Evolutionary conservation across 306 rosid species (phyloP), one percentile per base, ranked within the genome.

Genomic region (Pyrus bretschneideri): DNA sequence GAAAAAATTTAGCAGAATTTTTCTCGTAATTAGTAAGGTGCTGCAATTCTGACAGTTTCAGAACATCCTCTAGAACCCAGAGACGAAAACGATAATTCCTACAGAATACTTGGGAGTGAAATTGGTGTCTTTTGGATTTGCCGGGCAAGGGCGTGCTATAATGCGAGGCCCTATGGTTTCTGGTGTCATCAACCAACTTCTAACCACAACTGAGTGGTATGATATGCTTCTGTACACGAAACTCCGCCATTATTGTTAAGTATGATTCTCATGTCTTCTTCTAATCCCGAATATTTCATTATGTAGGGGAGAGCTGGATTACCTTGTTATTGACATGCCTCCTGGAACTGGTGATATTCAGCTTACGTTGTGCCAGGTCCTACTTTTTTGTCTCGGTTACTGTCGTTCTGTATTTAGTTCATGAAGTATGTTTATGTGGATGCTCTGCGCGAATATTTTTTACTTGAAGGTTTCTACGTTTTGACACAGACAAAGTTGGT

Each of bases 121-220:
- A 86, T 82, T 96, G 91, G 87, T 96, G 75, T 96, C 99, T 46
- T 96, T 95, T 79, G 99, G 99, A 82, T 95, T 92, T 84, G 85
- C 99, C 17, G 98, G 99, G 74, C 96, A 96, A 86, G 99, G 98
- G 60, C 98, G 97, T 61, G 99, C 99, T 19, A 82, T 96, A 69
- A 96, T 92, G 99, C 93, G 99, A 55, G 99, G 99, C 61, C 98
- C 99, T 71, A 96, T 89, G 99, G 99, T 96, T 85, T 92, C 99
- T 75, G 98, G 99, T 69, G 98, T 95, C 84, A 92, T 92, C 81
- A 66, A 86, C 86, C 98, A 95, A 78, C 96, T 95, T 83, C 86
- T 95, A 71, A 95, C 99, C 68, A 95, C 99, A 80, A 73, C 93
- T 12, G 98, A 95, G 86, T 92, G 93, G 98, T 95, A 90, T 72